Evolutionary conservation across 2,329 filamentous ascomycete genomes (phyloP).

Genomic region (Aureobasidium melanogenum): DNA sequence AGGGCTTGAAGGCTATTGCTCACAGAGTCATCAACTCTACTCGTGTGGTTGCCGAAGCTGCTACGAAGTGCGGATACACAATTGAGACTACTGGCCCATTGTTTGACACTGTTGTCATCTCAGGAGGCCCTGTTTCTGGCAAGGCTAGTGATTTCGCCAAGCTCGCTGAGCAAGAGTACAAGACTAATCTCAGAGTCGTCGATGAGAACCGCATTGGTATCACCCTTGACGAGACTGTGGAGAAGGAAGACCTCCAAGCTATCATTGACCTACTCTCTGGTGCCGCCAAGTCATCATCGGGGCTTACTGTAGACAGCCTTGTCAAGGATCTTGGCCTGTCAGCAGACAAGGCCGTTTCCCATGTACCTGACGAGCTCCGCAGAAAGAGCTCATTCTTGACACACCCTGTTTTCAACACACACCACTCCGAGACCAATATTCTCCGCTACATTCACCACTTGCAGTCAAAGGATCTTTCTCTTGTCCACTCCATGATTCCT

Average conservation of each 20-base stretch:
- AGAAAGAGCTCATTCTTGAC: conserved; percentile 70
- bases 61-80: conserved; percentile 49
- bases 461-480: conserved; percentile 86
- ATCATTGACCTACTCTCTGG: conserved; percentile 37
- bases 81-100: conserved; percentile 36
- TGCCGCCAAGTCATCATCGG: conserved; percentile 13
- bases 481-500: conserved; percentile 96
- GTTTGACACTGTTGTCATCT: conserved; percentile 74
- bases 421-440: conserved; percentile 92
- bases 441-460: conserved; percentile 89
- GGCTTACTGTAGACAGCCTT: conserved; percentile 24
- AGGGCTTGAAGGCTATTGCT: conserved; percentile 74
- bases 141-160: conserved; percentile 40
- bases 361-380: conserved; percentile 52
- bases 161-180: conserved; percentile 40
- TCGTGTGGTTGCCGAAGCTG: conserved; percentile 40
- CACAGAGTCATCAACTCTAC: conserved; percentile 61
- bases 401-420: conserved; percentile 87
- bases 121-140: conserved; percentile 32
- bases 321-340: conserved; percentile 30
- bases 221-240: conserved; percentile 68
- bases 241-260: conserved; percentile 46
- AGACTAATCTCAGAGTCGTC: conserved; percentile 56
- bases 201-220: conserved; percentile 57
- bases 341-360: conserved; percentile 21